Evolutionary conservation across 1,139 yeast species (phyloP).

Genomic region (Blastobotrys malaysiensis): DNA sequence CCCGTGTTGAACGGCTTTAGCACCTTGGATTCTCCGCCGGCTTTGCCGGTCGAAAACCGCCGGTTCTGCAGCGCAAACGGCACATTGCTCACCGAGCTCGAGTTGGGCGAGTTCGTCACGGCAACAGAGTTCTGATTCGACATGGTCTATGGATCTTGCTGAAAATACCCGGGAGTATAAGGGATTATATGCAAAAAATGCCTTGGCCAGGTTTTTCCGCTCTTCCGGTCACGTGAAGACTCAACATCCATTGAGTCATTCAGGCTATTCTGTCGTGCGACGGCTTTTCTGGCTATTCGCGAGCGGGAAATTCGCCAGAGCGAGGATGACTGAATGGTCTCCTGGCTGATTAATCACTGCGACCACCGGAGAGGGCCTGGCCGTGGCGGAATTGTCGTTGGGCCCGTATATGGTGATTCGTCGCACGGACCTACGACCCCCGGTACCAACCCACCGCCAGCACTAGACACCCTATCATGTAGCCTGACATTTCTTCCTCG

Average conservation of each 20-base stretch:
- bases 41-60: slow-evolving; percentile 37
- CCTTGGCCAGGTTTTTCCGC: not conserved
- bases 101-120: slow-evolving; percentile 58
- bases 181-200: not conserved
- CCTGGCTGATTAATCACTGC: no score
- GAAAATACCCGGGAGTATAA: not conserved
- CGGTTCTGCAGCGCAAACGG: slow-evolving; percentile 18
- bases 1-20: slow-evolving; percentile 87
- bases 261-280: no score
- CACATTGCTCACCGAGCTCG: slow-evolving; percentile 27
- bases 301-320: no score
- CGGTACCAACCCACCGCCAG: no score
- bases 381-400: no score
- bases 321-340: no score
- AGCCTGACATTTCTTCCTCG: no score
- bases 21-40: slow-evolving; percentile 41
- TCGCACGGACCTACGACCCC: no score
- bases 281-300: no score
- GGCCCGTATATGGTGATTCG: no score
- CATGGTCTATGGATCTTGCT: not conserved
- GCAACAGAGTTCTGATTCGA: slow-evolving; percentile 39
- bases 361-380: no score
- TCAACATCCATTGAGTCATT: not conserved
- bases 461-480: no score
- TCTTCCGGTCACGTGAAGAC: not conserved